Evolutionary conservation across 192 early-diverging fungal species (phyloP), one percentile per base, ranked within the genome.

Genomic region (Backusella tuberculispora): DNA sequence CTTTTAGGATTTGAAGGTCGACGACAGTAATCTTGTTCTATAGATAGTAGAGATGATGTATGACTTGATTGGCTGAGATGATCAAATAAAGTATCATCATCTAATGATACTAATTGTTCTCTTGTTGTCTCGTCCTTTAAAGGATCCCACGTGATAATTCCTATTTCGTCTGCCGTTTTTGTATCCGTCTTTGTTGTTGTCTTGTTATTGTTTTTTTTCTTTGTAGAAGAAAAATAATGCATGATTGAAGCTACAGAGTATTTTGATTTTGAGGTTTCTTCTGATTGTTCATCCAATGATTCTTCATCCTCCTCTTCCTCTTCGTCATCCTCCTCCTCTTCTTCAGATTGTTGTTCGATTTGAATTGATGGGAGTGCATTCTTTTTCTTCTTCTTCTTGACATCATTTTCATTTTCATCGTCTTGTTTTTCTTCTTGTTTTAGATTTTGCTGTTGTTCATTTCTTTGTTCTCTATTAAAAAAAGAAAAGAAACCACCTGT

Each of bases 101-200:
- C 26, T 19, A 69, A 50, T 26, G 74, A 67, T 6, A 69, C 4
- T 6, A 75, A 41, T n/a, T 53, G 66, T 14, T 75, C 74, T 42
- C 74, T 15, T 5, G 63, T 45, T 29, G 29, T 34, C 21, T 75
- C 48, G 37, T 69, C 74, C 1, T 40, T 65, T 43, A 74, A 6
- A 45, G 74, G 74, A 46, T 75, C 74, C 74, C 74, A 75, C 7
- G 42, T 45, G 10, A 69, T 47, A 7, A 45, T 69, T 43, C 45
- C 68, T 14, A 69, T 69, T 15, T 69, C 26, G 38, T 69, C 42
- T 69, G 45, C 26, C 38, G 26, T 66, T 34, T 12, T 66, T 38
- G 14, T 40, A 13, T 29, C 64, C 64, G 38, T 34, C 2, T 34
- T 53, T 21, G 17, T 15, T 53, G 3, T 47, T 26, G 38, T 26